Base-by-base conservation (phyloP, 139 green algal species). In the Tetradesmus obliquus region DNA sequence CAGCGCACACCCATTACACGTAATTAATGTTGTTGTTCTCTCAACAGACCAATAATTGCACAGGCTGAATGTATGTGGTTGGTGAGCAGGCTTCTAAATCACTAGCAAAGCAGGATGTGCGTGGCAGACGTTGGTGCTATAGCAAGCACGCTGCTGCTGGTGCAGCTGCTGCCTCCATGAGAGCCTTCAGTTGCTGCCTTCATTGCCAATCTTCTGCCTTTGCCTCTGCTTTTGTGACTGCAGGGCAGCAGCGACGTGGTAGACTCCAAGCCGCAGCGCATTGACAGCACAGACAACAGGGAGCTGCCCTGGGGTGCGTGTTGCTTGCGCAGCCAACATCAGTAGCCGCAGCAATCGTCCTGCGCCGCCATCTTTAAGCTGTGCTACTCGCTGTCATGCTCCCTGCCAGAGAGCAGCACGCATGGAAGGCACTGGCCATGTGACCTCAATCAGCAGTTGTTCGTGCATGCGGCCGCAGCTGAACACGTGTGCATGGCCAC, bases 261-360 rank as follows among this genome's bases (percentile, higher is more conserved):
- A 17, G 86, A 90, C 1, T 54, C 55, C 0, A 94, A 92, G 86
- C 93, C 91, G 58, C 76, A 93, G 57, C 91, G 93, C 45, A 91
- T 95, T 20, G 92, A 94, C 81, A 92, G 85, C 20, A 82, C 58
- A 3, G 93, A 94, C 81, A 93, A 93, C 32, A 76, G 93, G 3
- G 93, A 95, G 62, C 90, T 84, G 55, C 82, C 58, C 15, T 90
- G 86, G 86, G 71, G 86, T 90, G 53, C 80, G 86, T 74, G 24
- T 15, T 32, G 6, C 8, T 5, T 53, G 32, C 32, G 32, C 32
- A 45, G 32, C 32, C 32, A 45, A 55, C 12, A 58, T 17, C 55
- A 76, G 22, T 17, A 72, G 62, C 62, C 10, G 62, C 62, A 72
- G 62, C 53, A 71, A 45, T 9, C 55, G 79, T 45, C 32, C 74